phyloP scores from a whole-genome alignment of 106 monocot species.

The Dendrobium chrysotoxum region DNA sequence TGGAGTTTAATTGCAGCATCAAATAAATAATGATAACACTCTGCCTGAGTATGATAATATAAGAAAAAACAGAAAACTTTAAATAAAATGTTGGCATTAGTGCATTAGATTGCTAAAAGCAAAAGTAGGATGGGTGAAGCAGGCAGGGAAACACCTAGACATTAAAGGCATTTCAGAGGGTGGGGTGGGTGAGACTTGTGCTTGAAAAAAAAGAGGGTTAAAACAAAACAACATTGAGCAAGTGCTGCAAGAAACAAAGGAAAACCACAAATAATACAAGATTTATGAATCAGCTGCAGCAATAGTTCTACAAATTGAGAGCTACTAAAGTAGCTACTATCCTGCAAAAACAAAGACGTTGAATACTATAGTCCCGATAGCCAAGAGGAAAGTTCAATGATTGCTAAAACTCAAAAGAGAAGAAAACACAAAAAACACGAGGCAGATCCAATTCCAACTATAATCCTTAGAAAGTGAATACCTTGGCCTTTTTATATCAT shows the following conservation, averaged over 20 bases:
- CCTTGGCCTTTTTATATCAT: too few relatives aligned
- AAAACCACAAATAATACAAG: not conserved
- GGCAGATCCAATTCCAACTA: too few relatives aligned
- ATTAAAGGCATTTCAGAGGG: not conserved
- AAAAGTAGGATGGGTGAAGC: not conserved
- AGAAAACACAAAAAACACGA: too few relatives aligned
- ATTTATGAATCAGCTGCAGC: not conserved
- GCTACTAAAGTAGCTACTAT: too few relatives aligned
- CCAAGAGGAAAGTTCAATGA: too few relatives aligned
- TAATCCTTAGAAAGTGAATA: too few relatives aligned
- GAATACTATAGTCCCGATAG: too few relatives aligned
- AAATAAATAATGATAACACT: slow-evolving; percentile 96
- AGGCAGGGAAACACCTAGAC: not conserved
- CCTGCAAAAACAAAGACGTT: too few relatives aligned
- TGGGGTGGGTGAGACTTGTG: not conserved
- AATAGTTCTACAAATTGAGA: too few relatives aligned
- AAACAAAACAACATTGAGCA: not conserved
- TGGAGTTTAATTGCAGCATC: slow-evolving; percentile 86
- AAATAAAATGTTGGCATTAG: not conserved
- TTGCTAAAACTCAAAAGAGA: too few relatives aligned
- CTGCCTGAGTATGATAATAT: slow-evolving; percentile 49
- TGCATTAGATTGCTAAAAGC: not conserved
- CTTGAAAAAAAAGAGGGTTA: not conserved
- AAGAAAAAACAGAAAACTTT: not conserved
- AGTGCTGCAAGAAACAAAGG: not conserved